Conservation (phyloP, 176 grass and related monocot genomes). For the Oryza meridionalis region DNA sequence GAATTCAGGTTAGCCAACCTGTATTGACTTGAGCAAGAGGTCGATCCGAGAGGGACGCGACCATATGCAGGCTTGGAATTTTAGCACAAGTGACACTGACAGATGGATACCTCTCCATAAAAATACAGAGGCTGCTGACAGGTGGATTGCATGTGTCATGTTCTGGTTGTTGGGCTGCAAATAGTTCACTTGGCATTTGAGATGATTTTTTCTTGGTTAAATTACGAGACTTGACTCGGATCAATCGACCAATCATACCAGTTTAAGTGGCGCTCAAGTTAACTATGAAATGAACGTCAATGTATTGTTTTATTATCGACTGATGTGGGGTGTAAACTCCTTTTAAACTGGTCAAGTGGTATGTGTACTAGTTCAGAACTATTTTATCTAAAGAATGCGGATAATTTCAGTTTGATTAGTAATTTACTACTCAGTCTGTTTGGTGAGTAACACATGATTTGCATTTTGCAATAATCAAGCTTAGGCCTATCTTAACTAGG, state of each 20-base stretch:
- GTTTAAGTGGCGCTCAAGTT: slow-evolving; percentile 12
- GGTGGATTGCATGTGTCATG: slow-evolving; percentile 3
- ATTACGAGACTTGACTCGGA: slow-evolving; percentile 11
- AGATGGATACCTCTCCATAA: not conserved
- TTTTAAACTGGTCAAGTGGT: not conserved
- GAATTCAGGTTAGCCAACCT: slow-evolving; percentile 16
- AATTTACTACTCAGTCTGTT: not conserved
- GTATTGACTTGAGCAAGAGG: slow-evolving; percentile 20
- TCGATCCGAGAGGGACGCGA: slow-evolving; percentile 11
- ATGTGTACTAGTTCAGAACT: not conserved
- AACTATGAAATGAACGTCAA: not conserved
- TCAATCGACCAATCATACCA: slow-evolving; percentile 14
- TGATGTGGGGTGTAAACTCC: not conserved
- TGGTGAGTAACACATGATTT: not conserved
- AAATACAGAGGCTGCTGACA: not conserved
- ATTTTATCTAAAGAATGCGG: not conserved
- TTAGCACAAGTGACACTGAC: slow-evolving; percentile 13
- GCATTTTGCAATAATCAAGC: not conserved
- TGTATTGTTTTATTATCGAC: not conserved
- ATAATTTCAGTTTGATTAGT: not conserved
- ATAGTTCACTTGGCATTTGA: slow-evolving; percentile 12
- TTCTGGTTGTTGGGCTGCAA: slow-evolving; percentile 23
- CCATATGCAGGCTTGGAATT: not conserved
- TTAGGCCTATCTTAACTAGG: not conserved
- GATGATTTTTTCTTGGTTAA: slow-evolving; percentile 29